These are phyloP conservation scores for Wickerhamomyces tratensis DNA, from an alignment of 805 yeast genomes.

Conservation along the genomic window DNA sequence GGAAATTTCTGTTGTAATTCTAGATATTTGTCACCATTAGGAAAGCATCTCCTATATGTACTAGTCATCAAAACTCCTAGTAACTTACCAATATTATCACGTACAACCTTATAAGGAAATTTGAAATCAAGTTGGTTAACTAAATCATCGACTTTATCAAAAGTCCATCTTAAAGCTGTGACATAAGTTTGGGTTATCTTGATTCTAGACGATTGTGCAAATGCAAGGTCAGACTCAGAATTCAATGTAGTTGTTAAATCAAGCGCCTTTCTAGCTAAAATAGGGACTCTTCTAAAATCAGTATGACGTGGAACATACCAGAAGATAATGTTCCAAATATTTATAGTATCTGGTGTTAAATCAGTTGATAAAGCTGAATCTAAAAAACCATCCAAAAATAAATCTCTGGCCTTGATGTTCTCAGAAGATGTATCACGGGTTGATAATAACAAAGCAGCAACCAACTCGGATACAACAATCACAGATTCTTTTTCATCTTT, in stretches of 20 bases:
- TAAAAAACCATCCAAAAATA: slow-evolving; percentile 34
- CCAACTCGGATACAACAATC: slow-evolving; percentile 62
- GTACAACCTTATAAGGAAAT: slow-evolving; percentile 66
- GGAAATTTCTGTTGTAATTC: slow-evolving; percentile 23
- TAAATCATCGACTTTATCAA: slow-evolving; percentile 36
- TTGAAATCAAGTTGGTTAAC: slow-evolving; percentile 33
- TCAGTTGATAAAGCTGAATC: slow-evolving; percentile 39
- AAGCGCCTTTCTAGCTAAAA: slow-evolving; percentile 34
- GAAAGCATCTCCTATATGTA: slow-evolving; percentile 31
- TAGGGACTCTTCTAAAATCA: slow-evolving; percentile 59
- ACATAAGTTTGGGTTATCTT: slow-evolving; percentile 42
- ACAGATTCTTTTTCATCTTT: slow-evolving; percentile 68
- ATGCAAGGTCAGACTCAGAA: slow-evolving; percentile 47
- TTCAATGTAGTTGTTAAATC: slow-evolving; percentile 33
- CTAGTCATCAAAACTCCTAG: slow-evolving; percentile 29
- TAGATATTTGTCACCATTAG: slow-evolving; percentile 30
- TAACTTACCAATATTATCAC: slow-evolving; percentile 56
- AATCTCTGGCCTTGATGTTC: slow-evolving; percentile 30
- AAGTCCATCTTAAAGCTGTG: slow-evolving; percentile 43
- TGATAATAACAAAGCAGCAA: slow-evolving; percentile 51
- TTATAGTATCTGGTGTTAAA: slow-evolving; percentile 62
- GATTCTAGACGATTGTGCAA: slow-evolving; percentile 53
- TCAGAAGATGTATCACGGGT: slow-evolving; percentile 31
- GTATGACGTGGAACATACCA: slow-evolving; percentile 66
- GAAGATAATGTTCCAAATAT: slow-evolving; percentile 66